Conservation (phyloP, 106 monocot species). For the Posidonia australis region DNA sequence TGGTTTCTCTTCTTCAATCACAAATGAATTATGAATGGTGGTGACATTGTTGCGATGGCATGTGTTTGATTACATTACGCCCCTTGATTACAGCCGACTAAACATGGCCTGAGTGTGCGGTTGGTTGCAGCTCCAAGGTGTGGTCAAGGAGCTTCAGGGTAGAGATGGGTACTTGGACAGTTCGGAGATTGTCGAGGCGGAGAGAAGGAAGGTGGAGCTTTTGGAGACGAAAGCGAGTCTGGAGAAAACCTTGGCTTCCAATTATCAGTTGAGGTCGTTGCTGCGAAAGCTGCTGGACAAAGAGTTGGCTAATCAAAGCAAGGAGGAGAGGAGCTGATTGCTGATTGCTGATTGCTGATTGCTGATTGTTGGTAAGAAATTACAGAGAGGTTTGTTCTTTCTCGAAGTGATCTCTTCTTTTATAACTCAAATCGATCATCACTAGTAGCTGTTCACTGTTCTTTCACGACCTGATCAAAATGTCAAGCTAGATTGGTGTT, state of each 20-base stretch:
- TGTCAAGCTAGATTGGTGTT: too few species aligned
- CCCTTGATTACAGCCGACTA: too few species aligned
- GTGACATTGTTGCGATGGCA: too few species aligned
- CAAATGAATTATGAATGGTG: too few species aligned
- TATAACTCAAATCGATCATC: too few species aligned
- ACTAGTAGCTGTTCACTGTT: too few species aligned
- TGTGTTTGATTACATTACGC: not conserved
- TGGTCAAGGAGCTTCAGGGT: constrained; percentile 8
- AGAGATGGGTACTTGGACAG: constrained; percentile 9
- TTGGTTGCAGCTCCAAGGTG: constrained; percentile 10
- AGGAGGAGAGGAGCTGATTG: too few species aligned
- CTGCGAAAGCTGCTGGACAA: constrained; percentile 9
- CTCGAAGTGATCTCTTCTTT: too few species aligned
- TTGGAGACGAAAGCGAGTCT: constrained; percentile 1
- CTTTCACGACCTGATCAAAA: too few species aligned
- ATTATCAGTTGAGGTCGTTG: constrained; percentile 9
- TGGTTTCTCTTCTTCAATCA: not conserved
- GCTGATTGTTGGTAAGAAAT: too few species aligned
- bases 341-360: too few species aligned
- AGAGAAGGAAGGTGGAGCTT: constrained; percentile 10
- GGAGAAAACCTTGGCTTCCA: constrained; percentile 10
- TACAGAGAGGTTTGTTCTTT: not conserved
- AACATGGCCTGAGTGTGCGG: too few species aligned
- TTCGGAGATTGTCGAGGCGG: constrained; percentile 12
- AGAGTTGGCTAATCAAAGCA: not conserved